Percentiles rank a stretch among this genome's conserved stretches.
phyloP scores from a whole-genome alignment of 202 grass and related monocot species.

The Dendrocalamus latiflorus region DNA sequence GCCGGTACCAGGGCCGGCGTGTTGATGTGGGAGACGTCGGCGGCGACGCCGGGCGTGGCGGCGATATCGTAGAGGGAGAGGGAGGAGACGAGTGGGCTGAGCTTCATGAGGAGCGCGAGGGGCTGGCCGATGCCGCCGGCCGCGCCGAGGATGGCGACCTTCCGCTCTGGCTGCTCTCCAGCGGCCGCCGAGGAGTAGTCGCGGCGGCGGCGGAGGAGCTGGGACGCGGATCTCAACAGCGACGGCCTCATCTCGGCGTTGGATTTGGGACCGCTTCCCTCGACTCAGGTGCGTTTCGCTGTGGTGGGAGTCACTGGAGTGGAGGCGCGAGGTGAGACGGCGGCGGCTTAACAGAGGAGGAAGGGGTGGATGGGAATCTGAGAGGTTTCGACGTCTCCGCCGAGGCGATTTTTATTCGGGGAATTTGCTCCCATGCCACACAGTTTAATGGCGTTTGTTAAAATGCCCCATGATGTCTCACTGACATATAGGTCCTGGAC shows the following conservation, averaged over 20 bases:
- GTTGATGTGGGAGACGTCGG: constrained; percentile 95
- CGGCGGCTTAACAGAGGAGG: neutral
- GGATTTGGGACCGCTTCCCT: neutral
- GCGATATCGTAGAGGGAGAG: constrained; percentile 91
- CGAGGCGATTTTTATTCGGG: no score
- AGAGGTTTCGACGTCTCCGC: neutral
- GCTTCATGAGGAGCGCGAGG: constrained; percentile 87
- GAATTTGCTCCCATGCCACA: no score
- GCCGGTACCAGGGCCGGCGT: constrained; percentile 42
- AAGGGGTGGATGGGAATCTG: constrained; percentile 22
- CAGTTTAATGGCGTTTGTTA: no score
- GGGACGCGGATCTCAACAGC: constrained; percentile 35
- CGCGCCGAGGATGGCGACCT: constrained; percentile 81
- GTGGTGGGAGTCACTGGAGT: neutral
- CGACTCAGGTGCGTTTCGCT: neutral
- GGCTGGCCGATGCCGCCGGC: constrained; percentile 93
- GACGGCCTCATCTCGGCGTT: constrained; percentile 39
- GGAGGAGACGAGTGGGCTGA: constrained; percentile 89
- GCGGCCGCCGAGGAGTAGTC: constrained; percentile 31
- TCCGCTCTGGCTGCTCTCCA: constrained; percentile 37
- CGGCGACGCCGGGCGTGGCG: constrained; percentile 71
- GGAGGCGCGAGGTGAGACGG: neutral
- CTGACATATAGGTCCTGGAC: no score
- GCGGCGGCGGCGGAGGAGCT: constrained; percentile 41
- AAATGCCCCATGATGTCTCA: no score